Evolutionary conservation across 2,329 filamentous ascomycete genomes (phyloP).

Genomic region (Ceratocystis huliohia): DNA sequence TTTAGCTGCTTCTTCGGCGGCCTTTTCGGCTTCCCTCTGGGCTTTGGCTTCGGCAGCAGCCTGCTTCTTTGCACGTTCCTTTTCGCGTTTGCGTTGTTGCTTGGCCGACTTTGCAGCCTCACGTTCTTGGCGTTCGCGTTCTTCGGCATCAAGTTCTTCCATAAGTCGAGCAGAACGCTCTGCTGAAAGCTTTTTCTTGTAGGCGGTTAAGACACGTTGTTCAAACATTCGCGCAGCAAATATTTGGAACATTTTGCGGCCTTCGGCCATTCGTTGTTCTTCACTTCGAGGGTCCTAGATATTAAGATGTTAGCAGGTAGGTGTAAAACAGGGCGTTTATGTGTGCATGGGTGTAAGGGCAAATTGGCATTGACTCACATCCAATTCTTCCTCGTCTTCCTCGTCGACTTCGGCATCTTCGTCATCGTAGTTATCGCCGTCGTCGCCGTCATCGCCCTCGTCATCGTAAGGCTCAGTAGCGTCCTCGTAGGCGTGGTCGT

Average conservation of each 20-base stretch:
- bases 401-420: slow-evolving; percentile 44
- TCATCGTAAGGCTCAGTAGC: slow-evolving; percentile 55
- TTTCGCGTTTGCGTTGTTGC: slow-evolving; percentile 90
- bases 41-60: slow-evolving; percentile 84
- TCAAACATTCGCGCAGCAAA: slow-evolving; percentile 99
- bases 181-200: slow-evolving; percentile 88
- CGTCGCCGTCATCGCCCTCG: slow-evolving; percentile 49
- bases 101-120: slow-evolving; percentile 90
- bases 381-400: slow-evolving; percentile 20
- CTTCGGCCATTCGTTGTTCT: slow-evolving; percentile 98
- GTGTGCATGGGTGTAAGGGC: background rate
- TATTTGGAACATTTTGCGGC: slow-evolving; percentile 96
- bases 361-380: slow-evolving; percentile 14
- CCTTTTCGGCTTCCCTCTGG: slow-evolving; percentile 75
- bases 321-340: background rate
- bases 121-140: slow-evolving; percentile 58
- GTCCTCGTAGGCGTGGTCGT: slow-evolving; percentile 38
- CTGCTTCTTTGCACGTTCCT: slow-evolving; percentile 77
- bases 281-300: slow-evolving; percentile 85
- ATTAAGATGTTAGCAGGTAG: too few species aligned
- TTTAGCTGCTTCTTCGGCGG: slow-evolving; percentile 67
- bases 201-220: slow-evolving; percentile 90
- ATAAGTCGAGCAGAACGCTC: slow-evolving; percentile 85
- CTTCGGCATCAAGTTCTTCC: slow-evolving; percentile 82
- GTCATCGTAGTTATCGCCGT: slow-evolving; percentile 38